A percentile compares a stretch with the other conserved stretches of the same genome.
Evolutionary conservation across 768 basidiomycete species (phyloP).

Genomic region (Agrocybe praecox): DNA sequence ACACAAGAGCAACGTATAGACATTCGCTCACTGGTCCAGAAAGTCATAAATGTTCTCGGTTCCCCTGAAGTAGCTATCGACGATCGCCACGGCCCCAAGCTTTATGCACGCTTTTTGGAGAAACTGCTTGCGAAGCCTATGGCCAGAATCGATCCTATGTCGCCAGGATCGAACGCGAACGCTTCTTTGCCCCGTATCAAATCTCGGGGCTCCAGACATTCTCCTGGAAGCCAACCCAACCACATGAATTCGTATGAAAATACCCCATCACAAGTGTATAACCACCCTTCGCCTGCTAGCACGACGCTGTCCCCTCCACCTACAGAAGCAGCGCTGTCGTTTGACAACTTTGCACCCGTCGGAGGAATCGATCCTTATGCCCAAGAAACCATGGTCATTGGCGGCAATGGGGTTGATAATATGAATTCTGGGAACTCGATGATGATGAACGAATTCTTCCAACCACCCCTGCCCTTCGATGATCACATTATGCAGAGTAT

Average conservation of each 20-base stretch:
- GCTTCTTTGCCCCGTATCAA: slow-evolving; percentile 17
- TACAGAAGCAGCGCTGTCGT: slow-evolving; percentile 43
- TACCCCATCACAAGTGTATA: slow-evolving; percentile 25
- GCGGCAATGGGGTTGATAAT: slow-evolving; percentile 8
- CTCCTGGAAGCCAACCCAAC: slow-evolving; percentile 19
- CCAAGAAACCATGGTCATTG: slow-evolving; percentile 18
- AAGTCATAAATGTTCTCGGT: slow-evolving; percentile 66
- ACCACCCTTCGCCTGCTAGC: slow-evolving; percentile 40
- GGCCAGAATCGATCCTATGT: slow-evolving; percentile 35
- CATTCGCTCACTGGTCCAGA: slow-evolving; percentile 65
- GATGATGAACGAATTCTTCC: slow-evolving; percentile 48
- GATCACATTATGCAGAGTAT: slow-evolving; percentile 62
- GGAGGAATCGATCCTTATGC: slow-evolving; percentile 45
- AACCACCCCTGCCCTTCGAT: slow-evolving; percentile 59
- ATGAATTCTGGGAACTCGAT: slow-evolving; percentile 26
- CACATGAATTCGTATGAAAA: slow-evolving; percentile 18
- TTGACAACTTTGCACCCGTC: slow-evolving; percentile 50
- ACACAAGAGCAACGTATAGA: slow-evolving; percentile 58
- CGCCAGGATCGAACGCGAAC: slow-evolving; percentile 19
- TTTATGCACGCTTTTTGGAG: slow-evolving; percentile 80
- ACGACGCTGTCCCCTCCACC: slow-evolving; percentile 51
- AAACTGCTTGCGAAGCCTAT: slow-evolving; percentile 67
- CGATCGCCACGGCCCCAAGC: slow-evolving; percentile 77
- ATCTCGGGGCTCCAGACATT: slow-evolving; percentile 13
- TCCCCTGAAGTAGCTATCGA: slow-evolving; percentile 77